Conservation (phyloP, 2,329 filamentous ascomycete genomes). For the Stylonectria norvegica region DNA sequence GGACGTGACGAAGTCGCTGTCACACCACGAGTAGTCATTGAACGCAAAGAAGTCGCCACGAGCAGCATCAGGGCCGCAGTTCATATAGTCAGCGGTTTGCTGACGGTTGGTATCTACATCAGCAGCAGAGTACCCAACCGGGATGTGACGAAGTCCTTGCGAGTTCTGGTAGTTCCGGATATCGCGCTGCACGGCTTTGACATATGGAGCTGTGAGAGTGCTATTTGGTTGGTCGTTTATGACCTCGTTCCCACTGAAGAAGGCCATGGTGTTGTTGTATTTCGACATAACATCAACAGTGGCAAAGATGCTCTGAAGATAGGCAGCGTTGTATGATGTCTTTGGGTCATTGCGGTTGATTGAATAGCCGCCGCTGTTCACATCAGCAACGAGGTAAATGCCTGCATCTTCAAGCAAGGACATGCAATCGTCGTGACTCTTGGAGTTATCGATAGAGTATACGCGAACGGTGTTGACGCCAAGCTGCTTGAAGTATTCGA, state of each 20-base stretch:
- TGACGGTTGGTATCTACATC: slow-evolving; percentile 82
- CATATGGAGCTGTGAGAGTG: slow-evolving; percentile 64
- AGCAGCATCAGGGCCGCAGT: slow-evolving; percentile 81
- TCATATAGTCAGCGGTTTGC: slow-evolving; percentile 88
- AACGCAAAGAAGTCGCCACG: slow-evolving; percentile 87
- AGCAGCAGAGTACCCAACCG: slow-evolving; percentile 74
- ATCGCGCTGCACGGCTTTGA: slow-evolving; percentile 76
- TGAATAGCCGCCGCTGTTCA: slow-evolving; percentile 87
- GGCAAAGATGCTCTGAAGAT: slow-evolving; percentile 81
- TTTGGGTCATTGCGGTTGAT: slow-evolving; percentile 77
- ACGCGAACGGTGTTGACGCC: slow-evolving; percentile 90
- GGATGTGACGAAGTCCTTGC: slow-evolving; percentile 60
- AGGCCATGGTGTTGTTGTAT: slow-evolving; percentile 83
- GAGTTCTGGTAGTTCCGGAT: slow-evolving; percentile 67
- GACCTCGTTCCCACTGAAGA: slow-evolving; percentile 80
- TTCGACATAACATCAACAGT: slow-evolving; percentile 80
- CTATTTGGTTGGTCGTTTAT: slow-evolving; percentile 65
- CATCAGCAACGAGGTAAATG: slow-evolving; percentile 88
- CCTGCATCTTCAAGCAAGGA: slow-evolving; percentile 71
- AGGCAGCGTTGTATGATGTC: slow-evolving; percentile 79
- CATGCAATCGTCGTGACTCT: slow-evolving; percentile 84
- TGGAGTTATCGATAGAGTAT: slow-evolving; percentile 86
- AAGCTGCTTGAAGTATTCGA: slow-evolving; percentile 76
- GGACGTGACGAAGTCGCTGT: slow-evolving; percentile 63
- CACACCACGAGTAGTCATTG: slow-evolving; percentile 88